A percentile compares a stretch with the other conserved stretches of the same genome.
Conservation (phyloP, 352 stramenopile species). For the Phytophthora europaea region DNA sequence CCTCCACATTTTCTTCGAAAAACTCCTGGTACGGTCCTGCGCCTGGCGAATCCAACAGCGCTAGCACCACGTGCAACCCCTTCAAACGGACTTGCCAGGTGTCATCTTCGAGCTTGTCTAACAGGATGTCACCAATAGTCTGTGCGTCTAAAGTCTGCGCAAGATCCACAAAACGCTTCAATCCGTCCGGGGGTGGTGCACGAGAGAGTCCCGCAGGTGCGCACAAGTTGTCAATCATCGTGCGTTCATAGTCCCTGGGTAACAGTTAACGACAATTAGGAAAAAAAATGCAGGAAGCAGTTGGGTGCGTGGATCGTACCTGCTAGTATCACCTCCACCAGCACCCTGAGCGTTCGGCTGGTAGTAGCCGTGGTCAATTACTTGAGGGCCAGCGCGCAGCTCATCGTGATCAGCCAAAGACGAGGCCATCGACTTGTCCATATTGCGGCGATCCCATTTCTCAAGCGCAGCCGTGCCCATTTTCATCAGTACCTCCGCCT, state of each 20-base stretch:
- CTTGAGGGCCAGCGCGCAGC: constrained; percentile 63
- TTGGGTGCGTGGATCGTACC: constrained; percentile 40
- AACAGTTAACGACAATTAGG: constrained; percentile 9
- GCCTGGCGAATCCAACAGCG: constrained; percentile 77
- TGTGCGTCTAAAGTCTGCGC: constrained; percentile 87
- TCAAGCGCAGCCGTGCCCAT: constrained; percentile 82
- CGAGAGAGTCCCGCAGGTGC: constrained; percentile 79
- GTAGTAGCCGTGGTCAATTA: constrained; percentile 83
- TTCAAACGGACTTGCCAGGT: constrained; percentile 89
- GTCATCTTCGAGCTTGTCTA: constrained; percentile 89
- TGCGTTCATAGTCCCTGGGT: constrained; percentile 83
- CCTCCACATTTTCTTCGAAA: constrained; percentile 87
- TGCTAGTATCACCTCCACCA: constrained; percentile 79
- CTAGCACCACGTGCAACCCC: constrained; percentile 82
- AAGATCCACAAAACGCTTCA: constrained; percentile 89
- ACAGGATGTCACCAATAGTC: constrained; percentile 86
- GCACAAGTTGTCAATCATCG: constrained; percentile 88
- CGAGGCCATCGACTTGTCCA: constrained; percentile 93
- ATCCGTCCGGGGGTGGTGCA: constrained; percentile 75
- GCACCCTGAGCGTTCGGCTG: constrained; percentile 73
- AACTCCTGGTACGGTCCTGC: constrained; percentile 76
- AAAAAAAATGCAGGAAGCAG: constrained; percentile 4
- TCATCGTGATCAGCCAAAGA: constrained; percentile 90
- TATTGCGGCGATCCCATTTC: constrained; percentile 89
- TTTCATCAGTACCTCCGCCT: constrained; percentile 84